phyloP scores from a whole-genome alignment of 1,284 basidiomycete genomes.

The Pholiota adiposa region DNA sequence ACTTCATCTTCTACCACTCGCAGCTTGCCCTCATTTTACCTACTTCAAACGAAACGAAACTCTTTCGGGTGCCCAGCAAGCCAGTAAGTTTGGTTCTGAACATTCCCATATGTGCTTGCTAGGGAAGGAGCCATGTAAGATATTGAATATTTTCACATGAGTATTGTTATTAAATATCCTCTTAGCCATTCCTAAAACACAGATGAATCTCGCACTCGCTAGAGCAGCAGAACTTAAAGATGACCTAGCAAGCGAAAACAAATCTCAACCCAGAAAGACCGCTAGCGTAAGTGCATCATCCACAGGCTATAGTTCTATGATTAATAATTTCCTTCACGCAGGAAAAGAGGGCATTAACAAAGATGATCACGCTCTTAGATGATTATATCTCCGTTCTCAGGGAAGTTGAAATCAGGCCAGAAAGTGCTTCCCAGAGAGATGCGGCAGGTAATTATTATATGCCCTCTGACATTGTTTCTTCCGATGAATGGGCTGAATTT shows the following conservation, averaged over 20 bases:
- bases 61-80: conserved; percentile 41
- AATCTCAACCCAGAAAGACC: conserved; percentile 9
- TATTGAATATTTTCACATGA: not conserved
- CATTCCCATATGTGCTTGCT: conserved; percentile 86
- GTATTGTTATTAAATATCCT: conserved; percentile 7
- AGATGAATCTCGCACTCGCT: conserved; percentile 63
- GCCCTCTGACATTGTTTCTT: conserved; percentile 65
- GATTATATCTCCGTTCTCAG: conserved; percentile 64
- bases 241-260: conserved; percentile 27
- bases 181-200: conserved; percentile 70
- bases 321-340: not conserved
- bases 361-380: conserved; percentile 63
- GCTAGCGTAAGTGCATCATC: conserved; percentile 10
- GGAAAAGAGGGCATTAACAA: conserved; percentile 31
- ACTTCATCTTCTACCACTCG: conserved; percentile 74
- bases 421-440: conserved; percentile 29
- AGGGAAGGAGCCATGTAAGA: conserved; percentile 74
- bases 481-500: conserved; percentile 82
- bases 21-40: conserved; percentile 82
- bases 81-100: conserved; percentile 89
- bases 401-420: conserved; percentile 43
- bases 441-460: conserved; percentile 58
- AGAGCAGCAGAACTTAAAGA: conserved; percentile 58
- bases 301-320: not conserved
- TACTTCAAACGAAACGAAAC: conserved; percentile 76